A percentile compares a stretch with the other conserved stretches of the same genome.
These are phyloP conservation scores for Mycena polygramma DNA, from an alignment of 768 basidiomycete species.

Conservation along the genomic window DNA sequence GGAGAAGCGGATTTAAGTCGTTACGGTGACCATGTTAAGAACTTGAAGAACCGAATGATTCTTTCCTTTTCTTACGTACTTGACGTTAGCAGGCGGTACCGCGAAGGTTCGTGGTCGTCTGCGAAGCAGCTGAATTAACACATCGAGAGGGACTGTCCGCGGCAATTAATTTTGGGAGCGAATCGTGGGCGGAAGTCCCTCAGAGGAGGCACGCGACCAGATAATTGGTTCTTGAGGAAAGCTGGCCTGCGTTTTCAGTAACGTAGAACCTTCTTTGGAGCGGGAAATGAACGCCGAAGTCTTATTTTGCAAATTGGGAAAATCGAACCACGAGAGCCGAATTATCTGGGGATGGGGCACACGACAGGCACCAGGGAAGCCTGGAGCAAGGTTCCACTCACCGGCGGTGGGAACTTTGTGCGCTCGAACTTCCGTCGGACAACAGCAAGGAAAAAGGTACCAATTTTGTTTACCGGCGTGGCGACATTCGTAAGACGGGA, in stretches of 20 bases:
- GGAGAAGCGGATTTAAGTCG: slow-evolving; percentile 8
- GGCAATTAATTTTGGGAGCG: slow-evolving; percentile 5
- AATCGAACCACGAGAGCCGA: not conserved
- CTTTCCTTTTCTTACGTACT: slow-evolving; percentile 20
- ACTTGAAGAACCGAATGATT: slow-evolving; percentile 15
- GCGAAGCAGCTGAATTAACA: not conserved
- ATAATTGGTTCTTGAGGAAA: not conserved
- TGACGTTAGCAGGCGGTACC: slow-evolving; percentile 13
- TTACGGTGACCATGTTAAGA: slow-evolving; percentile 20
- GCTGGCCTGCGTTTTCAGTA: not conserved
- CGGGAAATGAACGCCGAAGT: not conserved
- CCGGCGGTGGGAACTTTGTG: too few species aligned
- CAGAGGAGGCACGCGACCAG: slow-evolving; percentile 19
- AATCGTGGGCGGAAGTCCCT: slow-evolving; percentile 10
- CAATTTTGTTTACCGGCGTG: not conserved
- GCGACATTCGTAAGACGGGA: not conserved
- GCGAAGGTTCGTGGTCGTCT: slow-evolving; percentile 5
- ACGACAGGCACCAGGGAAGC: not conserved
- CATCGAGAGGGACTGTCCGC: slow-evolving; percentile 10
- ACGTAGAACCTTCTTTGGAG: not conserved
- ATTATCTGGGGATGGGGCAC: not conserved
- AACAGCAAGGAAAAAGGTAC: not conserved
- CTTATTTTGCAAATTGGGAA: not conserved
- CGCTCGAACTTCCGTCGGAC: too few species aligned
- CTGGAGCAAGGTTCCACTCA: too few species aligned